Evolutionary conservation across 2,329 filamentous ascomycete genomes (phyloP).

Genomic region (Aureobasidium sp.): DNA sequence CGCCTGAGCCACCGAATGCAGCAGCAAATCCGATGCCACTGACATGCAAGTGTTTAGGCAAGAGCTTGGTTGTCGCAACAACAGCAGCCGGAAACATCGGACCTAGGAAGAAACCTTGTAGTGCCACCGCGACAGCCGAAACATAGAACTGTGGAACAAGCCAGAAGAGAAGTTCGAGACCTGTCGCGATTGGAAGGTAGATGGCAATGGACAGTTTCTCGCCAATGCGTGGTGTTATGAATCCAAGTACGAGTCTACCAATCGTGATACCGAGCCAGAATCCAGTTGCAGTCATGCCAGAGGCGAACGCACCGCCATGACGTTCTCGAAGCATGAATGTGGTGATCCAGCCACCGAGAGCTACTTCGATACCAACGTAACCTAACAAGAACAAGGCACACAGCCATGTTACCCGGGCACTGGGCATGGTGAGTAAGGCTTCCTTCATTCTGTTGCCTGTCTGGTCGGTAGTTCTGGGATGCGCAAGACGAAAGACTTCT

Average conservation of each 20-base stretch:
- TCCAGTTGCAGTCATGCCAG: constrained; percentile 68
- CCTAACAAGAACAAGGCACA: constrained; percentile 65
- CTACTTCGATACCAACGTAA: constrained; percentile 55
- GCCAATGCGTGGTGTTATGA: constrained; percentile 65
- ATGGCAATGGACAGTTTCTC: constrained; percentile 55
- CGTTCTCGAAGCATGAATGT: constrained; percentile 80
- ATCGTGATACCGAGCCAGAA: constrained; percentile 81
- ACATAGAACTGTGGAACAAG: constrained; percentile 70
- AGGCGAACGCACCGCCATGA: constrained; percentile 59
- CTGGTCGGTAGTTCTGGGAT: constrained; percentile 37
- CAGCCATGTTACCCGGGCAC: constrained; percentile 61
- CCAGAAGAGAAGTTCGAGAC: constrained; percentile 69
- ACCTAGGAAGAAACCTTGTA: constrained; percentile 73
- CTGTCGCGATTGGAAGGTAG: constrained; percentile 60
- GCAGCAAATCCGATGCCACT: constrained; percentile 74
- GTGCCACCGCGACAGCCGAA: constrained; percentile 61
- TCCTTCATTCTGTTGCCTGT: constrained; percentile 45
- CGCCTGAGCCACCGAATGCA: constrained; percentile 68
- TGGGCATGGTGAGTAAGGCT: constrained; percentile 40
- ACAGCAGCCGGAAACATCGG: constrained; percentile 72
- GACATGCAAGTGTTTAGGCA: constrained; percentile 68
- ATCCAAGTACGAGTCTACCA: constrained; percentile 65
- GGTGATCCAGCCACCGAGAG: constrained; percentile 66
- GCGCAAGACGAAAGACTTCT: constrained; percentile 47
- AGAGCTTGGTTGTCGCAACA: constrained; percentile 64